phyloP scores from a whole-genome alignment of 192 early-diverging fungal genomes.

The Hyaloraphidium curvatum region DNA sequence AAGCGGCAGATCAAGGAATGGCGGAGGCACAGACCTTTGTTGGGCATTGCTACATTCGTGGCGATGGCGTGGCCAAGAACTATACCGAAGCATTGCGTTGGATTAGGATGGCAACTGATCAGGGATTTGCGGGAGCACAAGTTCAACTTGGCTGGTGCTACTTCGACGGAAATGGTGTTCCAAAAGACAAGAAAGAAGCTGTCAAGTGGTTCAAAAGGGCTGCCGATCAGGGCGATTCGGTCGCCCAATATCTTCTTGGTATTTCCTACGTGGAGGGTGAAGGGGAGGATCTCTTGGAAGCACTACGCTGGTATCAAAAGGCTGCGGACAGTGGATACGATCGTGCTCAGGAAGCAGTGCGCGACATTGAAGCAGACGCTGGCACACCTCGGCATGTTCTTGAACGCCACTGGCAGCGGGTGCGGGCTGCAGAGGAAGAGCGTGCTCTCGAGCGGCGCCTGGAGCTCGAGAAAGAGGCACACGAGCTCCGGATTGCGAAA shows the following conservation, averaged over 20 bases:
- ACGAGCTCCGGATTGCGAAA: too few relatives aligned
- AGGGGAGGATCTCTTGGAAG: constrained; percentile 2
- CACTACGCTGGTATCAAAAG: not conserved
- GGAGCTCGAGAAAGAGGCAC: too few relatives aligned
- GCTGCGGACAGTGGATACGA: constrained; percentile 5
- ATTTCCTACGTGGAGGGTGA: constrained; percentile 2
- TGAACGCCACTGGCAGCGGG: too few relatives aligned
- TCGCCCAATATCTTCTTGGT: constrained; percentile 2
- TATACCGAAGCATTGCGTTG: constrained; percentile 1
- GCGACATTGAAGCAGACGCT: too few relatives aligned
- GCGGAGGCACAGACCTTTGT: not conserved
- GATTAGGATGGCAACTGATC: constrained; percentile 1
- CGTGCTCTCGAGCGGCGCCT: too few relatives aligned
- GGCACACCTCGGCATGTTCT: too few relatives aligned
- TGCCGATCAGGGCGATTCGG: constrained; percentile 5
- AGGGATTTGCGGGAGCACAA: constrained; percentile 4
- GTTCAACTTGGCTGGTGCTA: constrained; percentile 3
- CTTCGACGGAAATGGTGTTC: constrained; percentile 3
- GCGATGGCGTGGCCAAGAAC: constrained; percentile 3
- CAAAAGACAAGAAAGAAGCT: constrained; percentile 5
- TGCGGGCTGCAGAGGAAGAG: too few relatives aligned
- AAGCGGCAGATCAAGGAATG: not conserved
- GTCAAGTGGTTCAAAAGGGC: constrained; percentile 4
- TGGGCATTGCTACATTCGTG: not conserved
- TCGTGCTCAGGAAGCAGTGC: too few relatives aligned